phyloP scores from a whole-genome alignment of 2,329 filamentous ascomycete species.

The Trichoderma oligosporum region DNA sequence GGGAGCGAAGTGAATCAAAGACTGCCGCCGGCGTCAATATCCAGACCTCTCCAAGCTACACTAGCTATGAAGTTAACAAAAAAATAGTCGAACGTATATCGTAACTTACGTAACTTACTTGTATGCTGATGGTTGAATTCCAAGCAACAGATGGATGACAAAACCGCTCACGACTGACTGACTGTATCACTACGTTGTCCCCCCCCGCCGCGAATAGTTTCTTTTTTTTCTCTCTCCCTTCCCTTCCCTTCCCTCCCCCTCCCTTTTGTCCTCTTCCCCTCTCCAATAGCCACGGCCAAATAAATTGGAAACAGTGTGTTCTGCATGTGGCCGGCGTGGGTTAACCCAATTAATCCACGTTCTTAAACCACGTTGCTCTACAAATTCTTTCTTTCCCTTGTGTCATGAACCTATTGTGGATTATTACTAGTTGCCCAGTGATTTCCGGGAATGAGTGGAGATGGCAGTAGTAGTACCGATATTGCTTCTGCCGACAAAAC shows the following conservation, averaged over 20 bases:
- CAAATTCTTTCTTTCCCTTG: no score
- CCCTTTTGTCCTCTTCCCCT: neutral
- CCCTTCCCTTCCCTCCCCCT: neutral
- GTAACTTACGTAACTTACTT: no score
- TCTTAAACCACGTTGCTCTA: conserved; percentile 8
- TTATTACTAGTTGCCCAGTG: neutral
- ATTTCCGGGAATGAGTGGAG: neutral
- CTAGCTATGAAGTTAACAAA: no score
- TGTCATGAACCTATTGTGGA: neutral
- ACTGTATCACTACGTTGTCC: no score
- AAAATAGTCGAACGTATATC: no score
- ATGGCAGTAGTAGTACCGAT: neutral
- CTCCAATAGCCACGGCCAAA: neutral
- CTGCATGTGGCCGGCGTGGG: neutral
- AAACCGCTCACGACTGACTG: no score
- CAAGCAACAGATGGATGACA: no score
- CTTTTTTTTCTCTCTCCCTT: neutral
- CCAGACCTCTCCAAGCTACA: no score
- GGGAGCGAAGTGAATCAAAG: no score
- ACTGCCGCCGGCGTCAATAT: no score
- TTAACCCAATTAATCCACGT: conserved; percentile 1
- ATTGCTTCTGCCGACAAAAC: neutral
- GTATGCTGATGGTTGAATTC: no score
- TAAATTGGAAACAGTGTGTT: neutral
- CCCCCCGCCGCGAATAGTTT: conserved; percentile 1